A percentile compares a stretch with the other conserved stretches of the same genome.
phyloP scores from a whole-genome alignment of 163 green algal genomes.

The Prototheca wickerhamii region DNA sequence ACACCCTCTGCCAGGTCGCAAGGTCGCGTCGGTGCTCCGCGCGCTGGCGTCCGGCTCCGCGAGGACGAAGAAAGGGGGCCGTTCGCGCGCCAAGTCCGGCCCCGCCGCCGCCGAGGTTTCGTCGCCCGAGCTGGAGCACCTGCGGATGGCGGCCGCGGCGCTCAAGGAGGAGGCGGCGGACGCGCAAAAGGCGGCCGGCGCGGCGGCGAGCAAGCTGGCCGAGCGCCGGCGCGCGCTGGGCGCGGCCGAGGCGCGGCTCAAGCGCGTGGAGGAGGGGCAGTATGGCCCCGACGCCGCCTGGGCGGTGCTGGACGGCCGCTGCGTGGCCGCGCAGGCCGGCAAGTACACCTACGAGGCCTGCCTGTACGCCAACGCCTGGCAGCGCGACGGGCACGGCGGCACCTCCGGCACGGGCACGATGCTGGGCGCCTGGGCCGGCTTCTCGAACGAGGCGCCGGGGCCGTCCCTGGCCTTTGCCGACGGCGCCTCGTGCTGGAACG shows the following conservation, averaged over 20 bases:
- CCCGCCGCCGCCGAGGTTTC: too few relatives aligned
- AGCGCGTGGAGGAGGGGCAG: slow-evolving; percentile 27
- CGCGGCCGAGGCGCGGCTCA: slow-evolving; percentile 6
- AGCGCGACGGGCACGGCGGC: slow-evolving; percentile 51
- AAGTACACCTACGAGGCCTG: slow-evolving; percentile 79
- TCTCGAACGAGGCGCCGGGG: slow-evolving; percentile 32
- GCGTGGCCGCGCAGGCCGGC: slow-evolving; percentile 34
- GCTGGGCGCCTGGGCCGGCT: slow-evolving; percentile 59
- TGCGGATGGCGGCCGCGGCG: slow-evolving; percentile 19
- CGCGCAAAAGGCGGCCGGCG: slow-evolving; percentile 1
- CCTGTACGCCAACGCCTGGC: slow-evolving; percentile 58
- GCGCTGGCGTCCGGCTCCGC: too few relatives aligned
- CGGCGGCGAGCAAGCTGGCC: background rate
- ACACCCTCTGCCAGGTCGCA: too few relatives aligned
- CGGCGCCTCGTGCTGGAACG: slow-evolving; percentile 66
- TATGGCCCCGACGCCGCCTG: slow-evolving; percentile 55
- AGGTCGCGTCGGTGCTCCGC: too few relatives aligned
- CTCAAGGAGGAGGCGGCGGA: slow-evolving; percentile 11
- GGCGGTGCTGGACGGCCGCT: slow-evolving; percentile 35
- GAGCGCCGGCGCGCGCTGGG: background rate
- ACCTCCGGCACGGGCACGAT: too few relatives aligned
- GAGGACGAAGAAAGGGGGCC: too few relatives aligned
- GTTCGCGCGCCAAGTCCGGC: too few relatives aligned
- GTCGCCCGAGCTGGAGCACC: background rate
- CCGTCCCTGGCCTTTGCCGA: slow-evolving; percentile 39